Conservation (phyloP, 2,329 filamentous ascomycete species). For the Curvularia spicifera region DNA sequence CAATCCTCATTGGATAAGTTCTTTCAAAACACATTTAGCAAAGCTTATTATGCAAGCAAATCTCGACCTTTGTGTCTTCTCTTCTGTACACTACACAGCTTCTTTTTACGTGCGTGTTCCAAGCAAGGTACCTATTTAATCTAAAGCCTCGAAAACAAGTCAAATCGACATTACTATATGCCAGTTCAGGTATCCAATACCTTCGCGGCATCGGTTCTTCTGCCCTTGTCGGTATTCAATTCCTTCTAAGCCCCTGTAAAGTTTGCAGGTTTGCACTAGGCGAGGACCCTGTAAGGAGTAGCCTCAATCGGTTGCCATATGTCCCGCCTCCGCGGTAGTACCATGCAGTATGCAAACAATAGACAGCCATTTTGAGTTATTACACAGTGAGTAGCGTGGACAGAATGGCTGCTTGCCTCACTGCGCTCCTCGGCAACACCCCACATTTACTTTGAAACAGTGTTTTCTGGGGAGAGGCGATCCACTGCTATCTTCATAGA, state of each 20-base stretch:
- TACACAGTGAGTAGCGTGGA: background rate
- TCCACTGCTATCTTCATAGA: background rate
- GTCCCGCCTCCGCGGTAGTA: constrained; percentile 29
- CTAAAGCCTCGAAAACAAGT: background rate
- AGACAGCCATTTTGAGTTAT: background rate
- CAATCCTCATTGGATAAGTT: background rate
- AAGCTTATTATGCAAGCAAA: background rate
- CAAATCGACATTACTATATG: background rate
- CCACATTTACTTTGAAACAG: background rate
- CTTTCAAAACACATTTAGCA: background rate
- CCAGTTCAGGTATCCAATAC: background rate
- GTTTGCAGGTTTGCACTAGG: background rate
- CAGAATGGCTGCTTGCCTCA: constrained; percentile 9
- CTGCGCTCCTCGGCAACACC: background rate
- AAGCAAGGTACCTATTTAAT: background rate
- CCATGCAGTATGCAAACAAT: constrained; percentile 22
- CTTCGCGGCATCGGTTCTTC: background rate
- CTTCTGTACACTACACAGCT: background rate
- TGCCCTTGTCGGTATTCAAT: background rate
- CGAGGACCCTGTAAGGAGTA: constrained; percentile 2
- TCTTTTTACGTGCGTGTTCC: background rate
- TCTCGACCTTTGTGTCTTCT: constrained; percentile 5
- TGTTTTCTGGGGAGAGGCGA: background rate
- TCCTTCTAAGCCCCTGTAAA: background rate
- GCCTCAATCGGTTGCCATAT: constrained; percentile 11